phyloP scores from a whole-genome alignment of 257 asterid genomes.

The Nicotiana otophora region DNA sequence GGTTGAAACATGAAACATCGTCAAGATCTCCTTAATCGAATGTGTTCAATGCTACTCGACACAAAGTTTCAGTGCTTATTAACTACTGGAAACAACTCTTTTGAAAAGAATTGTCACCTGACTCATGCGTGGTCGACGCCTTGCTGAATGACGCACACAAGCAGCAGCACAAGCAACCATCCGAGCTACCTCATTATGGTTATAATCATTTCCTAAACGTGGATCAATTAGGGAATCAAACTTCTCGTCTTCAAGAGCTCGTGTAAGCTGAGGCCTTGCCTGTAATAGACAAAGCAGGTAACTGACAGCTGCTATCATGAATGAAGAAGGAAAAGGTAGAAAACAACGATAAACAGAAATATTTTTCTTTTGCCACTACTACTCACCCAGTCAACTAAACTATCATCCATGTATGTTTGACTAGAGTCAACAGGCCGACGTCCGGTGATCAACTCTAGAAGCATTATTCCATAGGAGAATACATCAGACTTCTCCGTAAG shows the following conservation, averaged over 20 bases:
- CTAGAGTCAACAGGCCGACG: slow-evolving; percentile 58
- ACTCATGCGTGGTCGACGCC: slow-evolving; percentile 80
- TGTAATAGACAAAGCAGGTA: slow-evolving; percentile 34
- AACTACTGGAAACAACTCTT: background rate
- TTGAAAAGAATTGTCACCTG: slow-evolving; percentile 38
- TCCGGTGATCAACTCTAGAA: slow-evolving; percentile 88
- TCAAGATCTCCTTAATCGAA: background rate
- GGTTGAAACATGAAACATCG: background rate
- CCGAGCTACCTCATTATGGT: slow-evolving; percentile 57
- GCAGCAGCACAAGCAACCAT: slow-evolving; percentile 85
- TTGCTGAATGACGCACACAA: slow-evolving; percentile 77
- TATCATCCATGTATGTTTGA: slow-evolving; percentile 60
- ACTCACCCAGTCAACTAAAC: slow-evolving; percentile 90
- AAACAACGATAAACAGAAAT: background rate
- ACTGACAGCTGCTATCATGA: background rate
- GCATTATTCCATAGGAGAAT: slow-evolving; percentile 82
- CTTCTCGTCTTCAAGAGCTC: slow-evolving; percentile 62
- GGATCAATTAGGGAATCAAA: slow-evolving; percentile 50
- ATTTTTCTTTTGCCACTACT: background rate
- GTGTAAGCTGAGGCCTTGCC: slow-evolving; percentile 78
- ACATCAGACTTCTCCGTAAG: slow-evolving; percentile 88
- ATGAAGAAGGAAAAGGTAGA: background rate
- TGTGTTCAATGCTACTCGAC: background rate
- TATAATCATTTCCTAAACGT: slow-evolving; percentile 34
- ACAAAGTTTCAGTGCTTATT: background rate